These are phyloP conservation scores for Leccinum pachyderme DNA, from an alignment of 1,284 basidiomycete genomes.

Conservation along the genomic window DNA sequence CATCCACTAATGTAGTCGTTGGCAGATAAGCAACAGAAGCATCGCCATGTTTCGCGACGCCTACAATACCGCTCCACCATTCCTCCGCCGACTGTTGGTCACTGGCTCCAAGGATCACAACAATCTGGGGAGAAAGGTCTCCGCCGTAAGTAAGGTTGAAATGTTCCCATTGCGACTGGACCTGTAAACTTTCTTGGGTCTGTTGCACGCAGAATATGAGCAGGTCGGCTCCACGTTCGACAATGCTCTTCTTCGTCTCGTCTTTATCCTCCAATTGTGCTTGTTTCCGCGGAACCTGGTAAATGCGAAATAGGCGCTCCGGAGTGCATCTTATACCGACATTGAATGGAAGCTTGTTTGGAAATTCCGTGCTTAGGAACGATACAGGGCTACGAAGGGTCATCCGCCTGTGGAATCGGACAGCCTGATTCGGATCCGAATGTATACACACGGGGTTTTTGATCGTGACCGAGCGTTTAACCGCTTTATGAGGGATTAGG, in stretches of 20 bases:
- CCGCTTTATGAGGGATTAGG: background rate
- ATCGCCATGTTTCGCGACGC: background rate
- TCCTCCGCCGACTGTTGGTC: conserved; percentile 18
- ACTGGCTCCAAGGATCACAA: conserved; percentile 21
- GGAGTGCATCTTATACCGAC: conserved; percentile 18
- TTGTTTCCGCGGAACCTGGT: conserved; percentile 16
- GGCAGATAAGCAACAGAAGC: conserved; percentile 23
- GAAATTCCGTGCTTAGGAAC: background rate
- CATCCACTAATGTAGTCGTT: background rate
- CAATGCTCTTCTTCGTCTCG: conserved; percentile 6
- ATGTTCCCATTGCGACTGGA: conserved; percentile 25
- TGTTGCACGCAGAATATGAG: conserved; percentile 23
- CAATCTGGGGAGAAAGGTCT: conserved; percentile 27
- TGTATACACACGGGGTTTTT: conserved; percentile 12
- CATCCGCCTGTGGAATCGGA: conserved; percentile 1
- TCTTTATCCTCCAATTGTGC: background rate
- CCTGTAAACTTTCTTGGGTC: background rate
- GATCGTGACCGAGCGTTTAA: conserved; percentile 17
- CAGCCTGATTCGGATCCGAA: conserved; percentile 8
- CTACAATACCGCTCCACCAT: conserved; percentile 19
- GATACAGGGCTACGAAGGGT: conserved; percentile 20
- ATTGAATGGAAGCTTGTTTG: conserved; percentile 21
- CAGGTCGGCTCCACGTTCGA: conserved; percentile 26
- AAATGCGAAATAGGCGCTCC: conserved; percentile 20
- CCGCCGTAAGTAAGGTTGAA: conserved; percentile 26